Percentiles rank a stretch among this genome's conserved stretches.
These are phyloP conservation scores for Stentor roeselii DNA, from an alignment of 73 alveolate genomes.

Conservation along the genomic window DNA sequence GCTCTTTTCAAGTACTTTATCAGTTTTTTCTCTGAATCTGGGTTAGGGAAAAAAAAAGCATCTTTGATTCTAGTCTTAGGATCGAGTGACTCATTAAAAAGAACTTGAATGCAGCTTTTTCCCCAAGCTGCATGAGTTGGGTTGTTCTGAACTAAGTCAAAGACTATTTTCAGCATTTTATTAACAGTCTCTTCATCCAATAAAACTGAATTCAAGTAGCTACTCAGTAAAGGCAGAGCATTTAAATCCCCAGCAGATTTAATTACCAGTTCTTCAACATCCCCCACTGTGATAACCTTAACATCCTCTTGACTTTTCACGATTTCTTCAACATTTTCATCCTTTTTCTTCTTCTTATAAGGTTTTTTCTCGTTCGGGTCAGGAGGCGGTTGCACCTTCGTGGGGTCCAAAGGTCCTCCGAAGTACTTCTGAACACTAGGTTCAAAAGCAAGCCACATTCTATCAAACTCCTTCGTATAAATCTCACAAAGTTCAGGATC, in stretches of 20 bases:
- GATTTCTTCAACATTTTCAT: constrained; percentile 49
- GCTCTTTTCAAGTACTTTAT: constrained; percentile 52
- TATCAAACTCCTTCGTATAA: constrained; percentile 6
- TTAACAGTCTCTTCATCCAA: not conserved
- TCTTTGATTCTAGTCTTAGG: constrained; percentile 51
- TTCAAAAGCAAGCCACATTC: constrained; percentile 34
- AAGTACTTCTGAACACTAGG: constrained; percentile 23
- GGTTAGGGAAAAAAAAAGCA: constrained; percentile 69
- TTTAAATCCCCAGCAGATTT: not conserved
- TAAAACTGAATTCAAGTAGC: not conserved
- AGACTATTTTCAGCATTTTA: not conserved
- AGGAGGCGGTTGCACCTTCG: not conserved
- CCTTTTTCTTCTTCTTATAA: constrained; percentile 32
- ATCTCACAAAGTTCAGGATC: constrained; percentile 15
- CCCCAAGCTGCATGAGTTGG: constrained; percentile 19
- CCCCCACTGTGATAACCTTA: not conserved
- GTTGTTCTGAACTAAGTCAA: not conserved
- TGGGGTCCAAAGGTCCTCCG: not conserved
- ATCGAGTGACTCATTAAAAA: constrained; percentile 36
- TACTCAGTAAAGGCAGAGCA: not conserved
- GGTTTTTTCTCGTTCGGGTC: constrained; percentile 22
- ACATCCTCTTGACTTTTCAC: constrained; percentile 40
- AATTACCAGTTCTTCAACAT: not conserved
- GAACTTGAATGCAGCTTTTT: constrained; percentile 23
- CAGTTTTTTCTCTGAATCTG: constrained; percentile 35